Percentiles rank a stretch among this genome's conserved stretches.
These are phyloP conservation scores for Pythium myriotylum DNA, from an alignment of 352 stramenopile species.

Conservation along the genomic window DNA sequence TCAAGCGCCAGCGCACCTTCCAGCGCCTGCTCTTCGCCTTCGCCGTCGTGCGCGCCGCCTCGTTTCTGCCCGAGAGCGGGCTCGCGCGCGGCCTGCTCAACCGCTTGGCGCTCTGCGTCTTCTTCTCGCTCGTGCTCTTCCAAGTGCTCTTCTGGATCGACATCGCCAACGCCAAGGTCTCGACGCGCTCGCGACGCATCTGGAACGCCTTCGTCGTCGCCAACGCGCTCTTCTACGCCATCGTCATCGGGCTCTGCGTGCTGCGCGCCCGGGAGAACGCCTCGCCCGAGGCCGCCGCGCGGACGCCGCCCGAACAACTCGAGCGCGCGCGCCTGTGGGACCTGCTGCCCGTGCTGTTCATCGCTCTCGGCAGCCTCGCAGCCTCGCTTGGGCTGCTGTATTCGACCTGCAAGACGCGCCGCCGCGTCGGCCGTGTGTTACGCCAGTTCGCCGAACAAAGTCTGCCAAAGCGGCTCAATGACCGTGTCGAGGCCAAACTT, in stretches of 20 bases:
- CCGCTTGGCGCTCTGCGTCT: constrained; percentile 72
- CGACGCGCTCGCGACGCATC: constrained; percentile 68
- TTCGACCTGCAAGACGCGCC: constrained; percentile 74
- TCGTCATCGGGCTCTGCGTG: constrained; percentile 62
- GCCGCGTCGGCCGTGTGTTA: constrained; percentile 70
- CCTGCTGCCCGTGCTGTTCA: constrained; percentile 65
- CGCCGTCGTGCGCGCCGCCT: constrained; percentile 55
- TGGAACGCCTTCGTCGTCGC: constrained; percentile 72
- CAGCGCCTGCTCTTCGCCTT: constrained; percentile 73
- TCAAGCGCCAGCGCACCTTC: constrained; percentile 65
- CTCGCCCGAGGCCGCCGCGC: constrained; percentile 9
- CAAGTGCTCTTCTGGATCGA: constrained; percentile 88
- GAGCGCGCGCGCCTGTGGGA: constrained; percentile 37
- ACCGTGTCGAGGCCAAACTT: constrained; percentile 69
- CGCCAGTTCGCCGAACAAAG: constrained; percentile 44
- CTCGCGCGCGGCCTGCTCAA: constrained; percentile 61
- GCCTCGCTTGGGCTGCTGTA: constrained; percentile 74
- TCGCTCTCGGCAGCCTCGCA: constrained; percentile 66
- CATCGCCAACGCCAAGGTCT: constrained; percentile 84
- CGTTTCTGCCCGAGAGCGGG: constrained; percentile 41
- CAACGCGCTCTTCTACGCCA: constrained; percentile 76
- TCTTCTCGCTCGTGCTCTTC: constrained; percentile 88
- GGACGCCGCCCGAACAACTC: constrained; percentile 20
- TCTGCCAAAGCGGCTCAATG: constrained; percentile 48
- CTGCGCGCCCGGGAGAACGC: constrained; percentile 35